Base-by-base conservation (phyloP, 2,329 filamentous ascomycete species). In the Leptographium radiaticola region DNA sequence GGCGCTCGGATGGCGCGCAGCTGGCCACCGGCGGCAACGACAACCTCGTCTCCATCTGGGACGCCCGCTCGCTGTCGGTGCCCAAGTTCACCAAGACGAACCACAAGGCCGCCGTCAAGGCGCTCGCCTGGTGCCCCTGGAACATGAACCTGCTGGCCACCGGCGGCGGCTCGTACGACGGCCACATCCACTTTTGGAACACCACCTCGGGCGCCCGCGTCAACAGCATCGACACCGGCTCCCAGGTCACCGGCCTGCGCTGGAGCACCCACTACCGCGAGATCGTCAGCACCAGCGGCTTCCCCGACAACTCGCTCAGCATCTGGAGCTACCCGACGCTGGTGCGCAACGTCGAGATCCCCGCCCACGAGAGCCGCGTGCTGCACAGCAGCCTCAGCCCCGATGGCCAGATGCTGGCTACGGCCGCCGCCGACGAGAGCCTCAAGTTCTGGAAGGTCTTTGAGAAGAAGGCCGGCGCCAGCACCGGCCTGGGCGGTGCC, bases 361-460 rank as follows among this genome's bases (percentile, higher is more conserved):
- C 91, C 12, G 93, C 93, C 20, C 93, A 98, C 66, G 93, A 98
- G 77, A 95, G 89, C 65, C 81, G 93, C 63, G 91, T 98, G 44
- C 81, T 98, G 50, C 93, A 97, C 81, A 95, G 88, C 76, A 93
- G 88, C 68, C 81, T 98, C 62, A 96, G 89, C 73, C 93, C 93
- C 4, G 93, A 98, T 65, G 93, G 93, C 52, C 93, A 98, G 75
- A 95, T 96, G 83, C 81, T 98, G 54, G 93, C 93, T 51, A 98
- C 93, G 51, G 91, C 93, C 57, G 42, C 57, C 60, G 90, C 91
- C 40, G 93, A 98, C 64, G 93, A 98, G 77, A 91, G 86, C 66
- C 78, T 98, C 70, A 98, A 98, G 75, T 98, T 98, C 79, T 98
- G 93, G 93, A 98, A 98, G 83, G 79, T 98, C 63, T 98, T 98